Evolutionary conservation across 495 filamentous ascomycete species (phyloP), one percentile per base, ranked within the genome.

Genomic region (Xylaria cubensis): DNA sequence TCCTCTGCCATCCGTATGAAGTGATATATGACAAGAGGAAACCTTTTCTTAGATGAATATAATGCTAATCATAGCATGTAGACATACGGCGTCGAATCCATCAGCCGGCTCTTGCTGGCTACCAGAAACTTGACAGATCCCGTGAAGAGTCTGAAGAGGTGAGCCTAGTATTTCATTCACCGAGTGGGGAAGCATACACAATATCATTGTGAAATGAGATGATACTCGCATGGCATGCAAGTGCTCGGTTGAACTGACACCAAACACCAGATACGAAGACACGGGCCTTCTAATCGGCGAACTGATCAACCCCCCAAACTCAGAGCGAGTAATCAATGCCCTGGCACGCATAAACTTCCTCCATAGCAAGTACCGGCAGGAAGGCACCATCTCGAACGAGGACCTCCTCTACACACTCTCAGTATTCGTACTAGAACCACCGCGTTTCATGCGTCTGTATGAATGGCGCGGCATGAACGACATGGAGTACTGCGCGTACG

Each of bases 351-450:
- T 91, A 77, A 91, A 91, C 75, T 92, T 84, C 74, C 82, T 93
- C 24, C 91, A 93, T 73, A 82, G 81, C 59, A 78, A 80, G n/a
- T 92, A 92, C 77, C 81, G 84, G 15, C 81, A 85, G 44, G 79
- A 85, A 2, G 89, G 90, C 50, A 86, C 86, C 70, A 93, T 93
- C 72, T 80, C 80, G 19, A 87, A 92, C 34, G 82, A 86, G 15
- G 91, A 93, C 72, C 85, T 93, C 78, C 83, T 93, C 2, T 93
- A 91, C 78, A 92, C 90, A 2, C 84, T 93, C 0, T 85, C 83
- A 15, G 83, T 92, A 0, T 92, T 92, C 76, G 85, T 88, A 0
- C 74, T 83, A 1, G 86, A 92, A 72, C 90, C 90, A 0, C 79
- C 86, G 56, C 79, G 83, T 7, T 93, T 90, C 80, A 85, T 90